phyloP scores from a whole-genome alignment of 192 early-diverging fungal species.

The Coemansia sp. region DNA sequence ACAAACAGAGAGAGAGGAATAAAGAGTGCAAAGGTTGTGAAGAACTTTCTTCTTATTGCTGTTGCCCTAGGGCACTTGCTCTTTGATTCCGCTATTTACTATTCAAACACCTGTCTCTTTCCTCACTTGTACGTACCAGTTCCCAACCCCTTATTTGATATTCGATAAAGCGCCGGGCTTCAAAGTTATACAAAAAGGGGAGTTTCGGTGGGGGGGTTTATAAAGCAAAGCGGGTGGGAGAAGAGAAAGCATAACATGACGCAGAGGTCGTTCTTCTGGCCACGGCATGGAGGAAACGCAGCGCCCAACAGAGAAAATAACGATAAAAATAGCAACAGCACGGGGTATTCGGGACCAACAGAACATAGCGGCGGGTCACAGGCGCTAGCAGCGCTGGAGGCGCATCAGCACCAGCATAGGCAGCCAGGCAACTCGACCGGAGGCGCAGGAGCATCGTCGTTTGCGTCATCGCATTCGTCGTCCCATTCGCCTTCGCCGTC shows the following conservation, averaged over 20 bases:
- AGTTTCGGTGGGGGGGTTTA: no score
- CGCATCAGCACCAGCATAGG: constrained; percentile 13
- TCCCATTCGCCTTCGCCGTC: constrained; percentile 47
- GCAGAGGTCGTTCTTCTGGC: constrained; percentile 33
- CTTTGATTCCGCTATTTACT: no score
- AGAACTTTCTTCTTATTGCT: no score
- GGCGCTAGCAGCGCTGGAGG: background rate
- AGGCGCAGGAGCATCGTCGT: constrained; percentile 7
- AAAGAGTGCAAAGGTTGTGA: no score
- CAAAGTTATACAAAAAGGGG: no score
- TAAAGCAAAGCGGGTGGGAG: no score
- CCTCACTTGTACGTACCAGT: no score
- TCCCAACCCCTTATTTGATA: no score
- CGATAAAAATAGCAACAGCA: background rate
- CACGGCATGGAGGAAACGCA: constrained; percentile 23
- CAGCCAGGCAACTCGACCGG: constrained; percentile 29
- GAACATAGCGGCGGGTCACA: background rate
- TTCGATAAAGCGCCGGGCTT: no score
- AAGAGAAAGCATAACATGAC: constrained; percentile 9
- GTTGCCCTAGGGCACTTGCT: no score
- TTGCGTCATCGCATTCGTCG: constrained; percentile 39
- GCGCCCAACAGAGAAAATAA: constrained; percentile 1
- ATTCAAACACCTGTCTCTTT: no score
- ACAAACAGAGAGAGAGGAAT: no score
- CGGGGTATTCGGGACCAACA: background rate